Base-by-base conservation (phyloP, 768 basidiomycete species). In the Boletus rufocinnamomeus region DNA sequence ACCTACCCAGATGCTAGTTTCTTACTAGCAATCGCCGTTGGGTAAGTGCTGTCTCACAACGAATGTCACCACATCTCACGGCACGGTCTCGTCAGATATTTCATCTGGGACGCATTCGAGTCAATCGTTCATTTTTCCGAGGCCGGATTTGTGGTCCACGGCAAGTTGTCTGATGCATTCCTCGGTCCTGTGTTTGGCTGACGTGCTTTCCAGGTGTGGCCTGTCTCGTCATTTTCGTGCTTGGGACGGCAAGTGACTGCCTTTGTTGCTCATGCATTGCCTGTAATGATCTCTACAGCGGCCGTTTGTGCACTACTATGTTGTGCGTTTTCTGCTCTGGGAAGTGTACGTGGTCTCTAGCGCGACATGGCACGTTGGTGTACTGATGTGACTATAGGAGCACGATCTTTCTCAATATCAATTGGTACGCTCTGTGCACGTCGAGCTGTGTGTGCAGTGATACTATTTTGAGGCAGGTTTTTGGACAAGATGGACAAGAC, bases 391-490 rank as follows among this genome's bases (percentile, higher is more conserved):
- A 37, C 35, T 45, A 19, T 59, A 87, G 85, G 75, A 89, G 87
- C 75, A 95, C 93, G 0, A 83, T 93, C 57, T 93, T 95, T 74
- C 77, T 96, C 61, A 90, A 96, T 65, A 84, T 91, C 54, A 91
- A 95, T 61, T 94, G 92, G 92, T 93, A 63, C 59, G 77, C 70
- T 21, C 32, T 16, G 21, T 17, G 44, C 43, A 10, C 9, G 35
- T 28, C 45, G 2, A 7, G 35, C 21, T 28, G 21, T 35, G 35
- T 38, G 49, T 27, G 28, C 13, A 14, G 34, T 49, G 50, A 45
- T 49, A 32, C 23, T 19, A 57, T 35, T 7, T 52, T 16, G 32
- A 46, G 54, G 10, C 51, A 89, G 88, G 85, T 87, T 87, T 72
- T 69, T 93, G 60, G 91, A 93, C 71, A 92, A 93, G 71, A 86